phyloP scores from a whole-genome alignment of 352 stramenopile species.

The Phytophthora sp. region DNA sequence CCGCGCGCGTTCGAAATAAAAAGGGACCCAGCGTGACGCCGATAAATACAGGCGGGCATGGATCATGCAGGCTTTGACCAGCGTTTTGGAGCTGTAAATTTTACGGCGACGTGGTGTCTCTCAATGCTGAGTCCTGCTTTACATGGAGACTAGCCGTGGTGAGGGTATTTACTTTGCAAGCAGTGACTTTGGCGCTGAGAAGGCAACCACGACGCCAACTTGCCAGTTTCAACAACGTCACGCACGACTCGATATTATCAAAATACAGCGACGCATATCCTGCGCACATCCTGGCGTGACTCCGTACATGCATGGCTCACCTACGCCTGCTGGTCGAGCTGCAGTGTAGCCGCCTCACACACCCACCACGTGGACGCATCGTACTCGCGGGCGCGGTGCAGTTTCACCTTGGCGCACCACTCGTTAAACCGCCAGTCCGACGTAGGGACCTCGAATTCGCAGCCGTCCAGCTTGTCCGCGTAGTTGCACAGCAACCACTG shows the following conservation, averaged over 20 bases:
- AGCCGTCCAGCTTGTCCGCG: constrained; percentile 6
- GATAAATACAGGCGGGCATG: constrained; percentile 5
- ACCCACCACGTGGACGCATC: constrained; percentile 22
- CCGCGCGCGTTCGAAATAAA: constrained; percentile 19
- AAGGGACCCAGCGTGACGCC: too few relatives aligned
- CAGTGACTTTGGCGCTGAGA: too few relatives aligned
- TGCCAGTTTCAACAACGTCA: too few relatives aligned
- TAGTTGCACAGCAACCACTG: constrained; percentile 22
- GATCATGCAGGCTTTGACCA: too few relatives aligned
- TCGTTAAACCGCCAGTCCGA: constrained; percentile 31
- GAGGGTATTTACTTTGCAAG: too few relatives aligned
- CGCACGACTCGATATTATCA: not conserved
- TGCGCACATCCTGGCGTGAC: constrained; percentile 15
- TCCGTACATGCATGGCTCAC: not conserved
- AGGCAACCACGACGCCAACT: too few relatives aligned
- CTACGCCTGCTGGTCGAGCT: constrained; percentile 3
- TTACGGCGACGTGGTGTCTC: too few relatives aligned
- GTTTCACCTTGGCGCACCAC: constrained; percentile 18
- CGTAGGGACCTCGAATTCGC: constrained; percentile 22
- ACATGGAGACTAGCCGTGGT: too few relatives aligned
- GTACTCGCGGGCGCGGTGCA: constrained; percentile 13
- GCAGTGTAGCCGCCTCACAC: constrained; percentile 10
- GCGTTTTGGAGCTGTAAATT: too few relatives aligned
- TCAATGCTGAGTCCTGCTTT: too few relatives aligned
- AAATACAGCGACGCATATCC: constrained; percentile 12